A percentile compares a stretch with the other conserved stretches of the same genome.
These are phyloP conservation scores for Vicia sativa DNA, from an alignment of 306 rosid genomes.

Conservation along the genomic window DNA sequence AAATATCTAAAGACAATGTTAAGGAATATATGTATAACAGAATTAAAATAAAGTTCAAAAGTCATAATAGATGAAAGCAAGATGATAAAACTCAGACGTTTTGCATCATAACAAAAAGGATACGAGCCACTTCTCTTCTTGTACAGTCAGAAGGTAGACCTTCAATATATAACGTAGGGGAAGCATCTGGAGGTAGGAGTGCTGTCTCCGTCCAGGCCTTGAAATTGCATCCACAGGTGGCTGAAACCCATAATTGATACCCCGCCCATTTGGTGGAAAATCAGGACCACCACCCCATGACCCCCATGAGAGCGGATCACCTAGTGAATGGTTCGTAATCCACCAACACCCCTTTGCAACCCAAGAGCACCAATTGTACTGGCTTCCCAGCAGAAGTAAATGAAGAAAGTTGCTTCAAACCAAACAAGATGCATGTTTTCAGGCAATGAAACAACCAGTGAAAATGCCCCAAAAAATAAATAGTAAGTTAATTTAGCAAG, in stretches of 20 bases:
- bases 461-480: conserved; percentile 4
- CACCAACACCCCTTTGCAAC: conserved; percentile 57
- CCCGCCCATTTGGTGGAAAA: conserved; percentile 60
- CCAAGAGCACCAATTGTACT: conserved; percentile 61
- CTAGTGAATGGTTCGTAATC: conserved; percentile 55
- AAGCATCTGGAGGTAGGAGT: conserved; percentile 87
- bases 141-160: conserved; percentile 89
- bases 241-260: conserved; percentile 58
- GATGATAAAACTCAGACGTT: conserved; percentile 14
- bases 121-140: conserved; percentile 88
- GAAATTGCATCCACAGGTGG: conserved; percentile 57
- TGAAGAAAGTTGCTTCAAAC: conserved; percentile 69
- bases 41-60: conserved; percentile 12
- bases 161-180: conserved; percentile 90
- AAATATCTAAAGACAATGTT: conserved; percentile 58
- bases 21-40: conserved; percentile 43
- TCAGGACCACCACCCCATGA: conserved; percentile 65
- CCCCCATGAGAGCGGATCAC: conserved; percentile 61
- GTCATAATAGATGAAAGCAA: conserved; percentile 12
- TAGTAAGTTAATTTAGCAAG: conserved; percentile 24
- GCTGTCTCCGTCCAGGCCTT: conserved; percentile 66
- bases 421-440: conserved; percentile 42
- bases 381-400: conserved; percentile 74
- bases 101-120: conserved; percentile 52
- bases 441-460: conserved; percentile 32